Conservation (phyloP, 2,329 filamentous ascomycete species). For the Colletotrichum echinochloae region DNA sequence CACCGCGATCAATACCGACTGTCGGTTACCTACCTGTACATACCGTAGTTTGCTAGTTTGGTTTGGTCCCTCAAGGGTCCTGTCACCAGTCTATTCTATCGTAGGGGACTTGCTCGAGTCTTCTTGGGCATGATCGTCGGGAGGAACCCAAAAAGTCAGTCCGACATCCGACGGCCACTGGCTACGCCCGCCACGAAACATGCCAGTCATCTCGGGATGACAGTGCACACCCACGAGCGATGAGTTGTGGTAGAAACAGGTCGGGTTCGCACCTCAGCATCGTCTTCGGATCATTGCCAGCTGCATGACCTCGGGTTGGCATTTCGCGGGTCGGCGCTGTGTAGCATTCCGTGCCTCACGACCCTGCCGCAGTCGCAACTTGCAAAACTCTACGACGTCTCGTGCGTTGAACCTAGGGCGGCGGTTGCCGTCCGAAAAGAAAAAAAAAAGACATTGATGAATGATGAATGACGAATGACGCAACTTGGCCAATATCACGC, state of each 20-base stretch:
- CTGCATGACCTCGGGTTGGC: conserved; percentile 13
- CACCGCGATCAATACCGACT: conserved; percentile 24
- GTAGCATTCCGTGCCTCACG: conserved; percentile 33
- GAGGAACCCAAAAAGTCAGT: background rate
- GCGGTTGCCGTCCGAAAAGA: conserved; percentile 1
- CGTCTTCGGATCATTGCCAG: background rate
- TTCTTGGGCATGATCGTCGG: conserved; percentile 4
- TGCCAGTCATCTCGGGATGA: background rate
- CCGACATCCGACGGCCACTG: background rate
- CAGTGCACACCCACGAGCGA: background rate
- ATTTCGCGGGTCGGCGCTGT: conserved; percentile 9
- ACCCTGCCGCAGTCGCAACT: conserved; percentile 17
- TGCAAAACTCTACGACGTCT: conserved; percentile 7
- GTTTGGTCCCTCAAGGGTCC: conserved; percentile 27
- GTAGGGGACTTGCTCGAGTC: conserved; percentile 8
- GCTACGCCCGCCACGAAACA: background rate
- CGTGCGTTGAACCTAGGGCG: conserved; percentile 4
- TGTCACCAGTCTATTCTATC: background rate
- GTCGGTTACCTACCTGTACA: conserved; percentile 10
- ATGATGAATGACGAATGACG: conserved; percentile 26
- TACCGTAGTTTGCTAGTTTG: background rate
- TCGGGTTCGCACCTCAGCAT: background rate
- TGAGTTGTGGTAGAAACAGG: background rate
- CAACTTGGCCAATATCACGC: conserved; percentile 16
- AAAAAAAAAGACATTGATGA: background rate